These are phyloP conservation scores for Mesembryanthemum crystallinum DNA, from an alignment of 148 eudicot species.

Conservation along the genomic window DNA sequence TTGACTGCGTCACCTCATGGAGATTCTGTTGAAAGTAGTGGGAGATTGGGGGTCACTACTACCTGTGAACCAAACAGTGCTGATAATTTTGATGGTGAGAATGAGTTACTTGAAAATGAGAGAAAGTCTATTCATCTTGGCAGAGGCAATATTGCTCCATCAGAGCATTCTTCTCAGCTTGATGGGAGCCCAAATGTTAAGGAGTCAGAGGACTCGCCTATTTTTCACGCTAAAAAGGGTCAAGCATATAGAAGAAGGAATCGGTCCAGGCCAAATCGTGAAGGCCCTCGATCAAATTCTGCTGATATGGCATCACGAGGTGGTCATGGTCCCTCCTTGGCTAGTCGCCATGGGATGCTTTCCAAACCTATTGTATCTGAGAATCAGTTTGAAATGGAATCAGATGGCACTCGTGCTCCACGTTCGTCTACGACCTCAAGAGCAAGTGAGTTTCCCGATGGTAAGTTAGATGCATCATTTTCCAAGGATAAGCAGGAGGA, in stretches of 20 bases:
- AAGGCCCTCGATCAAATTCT: slow-evolving; percentile 62
- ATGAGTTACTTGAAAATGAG: slow-evolving; percentile 50
- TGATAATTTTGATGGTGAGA: slow-evolving; percentile 88
- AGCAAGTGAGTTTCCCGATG: slow-evolving; percentile 30
- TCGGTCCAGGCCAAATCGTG: slow-evolving; percentile 69
- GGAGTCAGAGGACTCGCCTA: slow-evolving; percentile 62
- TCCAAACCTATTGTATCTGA: slow-evolving; percentile 39
- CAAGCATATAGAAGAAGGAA: slow-evolving; percentile 77
- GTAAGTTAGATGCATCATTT: slow-evolving; percentile 28
- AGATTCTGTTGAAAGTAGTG: slow-evolving; percentile 95
- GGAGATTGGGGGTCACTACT: slow-evolving; percentile 59
- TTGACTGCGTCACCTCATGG: slow-evolving; percentile 81
- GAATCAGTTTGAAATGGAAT: slow-evolving; percentile 42
- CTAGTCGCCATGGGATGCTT: slow-evolving; percentile 41
- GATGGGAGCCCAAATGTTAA: slow-evolving; percentile 45
- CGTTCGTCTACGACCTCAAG: slow-evolving; percentile 32
- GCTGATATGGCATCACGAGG: slow-evolving; percentile 50
- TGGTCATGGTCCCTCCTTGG: slow-evolving; percentile 40
- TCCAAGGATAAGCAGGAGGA: slow-evolving; percentile 35
- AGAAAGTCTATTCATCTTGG: slow-evolving; percentile 39
- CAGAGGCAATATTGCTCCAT: slow-evolving; percentile 41
- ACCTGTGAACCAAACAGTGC: slow-evolving; percentile 84
- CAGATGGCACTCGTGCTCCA: slow-evolving; percentile 42
- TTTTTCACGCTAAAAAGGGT: slow-evolving; percentile 56
- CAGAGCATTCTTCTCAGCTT: slow-evolving; percentile 61